Base-by-base conservation (phyloP, 163 green algal genomes). In the Chlamydomonas reinhardtii region DNA sequence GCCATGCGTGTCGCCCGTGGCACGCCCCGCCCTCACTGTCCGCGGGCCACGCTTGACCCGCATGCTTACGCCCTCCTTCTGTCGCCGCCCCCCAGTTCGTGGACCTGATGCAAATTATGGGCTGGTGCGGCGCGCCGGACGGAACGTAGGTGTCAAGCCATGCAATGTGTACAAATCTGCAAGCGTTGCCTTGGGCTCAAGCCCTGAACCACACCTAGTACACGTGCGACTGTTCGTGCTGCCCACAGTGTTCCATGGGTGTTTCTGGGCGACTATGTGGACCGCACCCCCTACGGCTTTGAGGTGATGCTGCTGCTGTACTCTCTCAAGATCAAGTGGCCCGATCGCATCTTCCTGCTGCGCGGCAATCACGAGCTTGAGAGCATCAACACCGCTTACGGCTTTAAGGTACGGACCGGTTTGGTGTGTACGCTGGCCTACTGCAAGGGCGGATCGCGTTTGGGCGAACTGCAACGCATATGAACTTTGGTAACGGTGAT, bases 341-440 rank as follows among this genome's bases (percentile, higher is more conserved):
- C 78, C 1, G n/a, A 66, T 6, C 35, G 71, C 31, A 85, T 85
- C 32, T 19, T 85, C 48, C 66, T 85, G 27, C 32, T 85, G 66
- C 78, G 78, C 11, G 78, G 78, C 8, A 85, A 85, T n/a, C 76
- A 84, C 39, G 76, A 84, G 76, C 37, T 83, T 17, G 48, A 56
- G 6, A 43, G 19, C 34, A 82, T 61, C 32, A 82, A 82, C 74
- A 20, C 16, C 4, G 56, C 19, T 0, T 82, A 82, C 74, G 74
- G 74, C 25, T 82, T 82, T 25, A 61, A 52, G 73, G 73, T 80
- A 27, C 35, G 29, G 43, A 6, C n/a, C n/a, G n/a, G n/a, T n/a
- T n/a, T n/a, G n/a, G n/a, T 16, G 43, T 54, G 43, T 6, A 54
- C 43, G 43, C n/a, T n/a, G n/a, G n/a, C n/a, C n/a, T n/a, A n/a